A percentile compares a stretch with the other conserved stretches of the same genome.
Evolutionary conservation across 495 filamentous ascomycete genomes (phyloP).

Genomic region (Daldinia grandis): DNA sequence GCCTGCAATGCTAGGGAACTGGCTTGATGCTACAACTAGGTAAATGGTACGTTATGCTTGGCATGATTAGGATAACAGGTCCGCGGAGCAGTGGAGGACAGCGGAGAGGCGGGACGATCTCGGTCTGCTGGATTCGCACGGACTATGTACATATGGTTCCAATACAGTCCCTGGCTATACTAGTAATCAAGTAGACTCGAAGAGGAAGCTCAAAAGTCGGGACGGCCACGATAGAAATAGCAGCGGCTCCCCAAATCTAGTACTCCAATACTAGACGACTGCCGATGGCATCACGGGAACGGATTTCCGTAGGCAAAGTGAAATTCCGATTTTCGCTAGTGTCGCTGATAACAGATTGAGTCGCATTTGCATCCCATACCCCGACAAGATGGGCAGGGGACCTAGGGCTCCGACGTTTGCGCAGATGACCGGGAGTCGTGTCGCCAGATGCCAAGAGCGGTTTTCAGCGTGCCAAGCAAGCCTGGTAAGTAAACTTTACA

Average conservation of each 20-base stretch:
- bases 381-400: constrained; percentile 31
- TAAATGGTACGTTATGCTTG: constrained; percentile 19
- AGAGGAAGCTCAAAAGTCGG: constrained; percentile 37
- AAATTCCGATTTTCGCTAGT: constrained; percentile 23
- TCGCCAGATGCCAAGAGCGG: constrained; percentile 32
- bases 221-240: constrained; percentile 30
- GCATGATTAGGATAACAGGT: constrained; percentile 16
- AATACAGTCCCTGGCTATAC: constrained; percentile 27
- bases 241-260: constrained; percentile 33
- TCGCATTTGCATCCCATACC: constrained; percentile 34
- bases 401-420: constrained; percentile 31
- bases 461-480: constrained; percentile 14
- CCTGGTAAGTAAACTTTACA: constrained; percentile 11
- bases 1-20: neutral
- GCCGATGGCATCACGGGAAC: constrained; percentile 41
- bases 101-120: constrained; percentile 36
- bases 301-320: constrained; percentile 28
- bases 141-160: constrained; percentile 4
- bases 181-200: constrained; percentile 42
- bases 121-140: constrained; percentile 21
- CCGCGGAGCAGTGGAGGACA: constrained; percentile 30
- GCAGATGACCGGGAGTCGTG: constrained; percentile 36
- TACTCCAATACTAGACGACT: constrained; percentile 28
- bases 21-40: neutral
- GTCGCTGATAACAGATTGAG: constrained; percentile 38